These are phyloP conservation scores for Aureobasidium sp. DNA, from an alignment of 2,329 filamentous ascomycete species.

Conservation along the genomic window DNA sequence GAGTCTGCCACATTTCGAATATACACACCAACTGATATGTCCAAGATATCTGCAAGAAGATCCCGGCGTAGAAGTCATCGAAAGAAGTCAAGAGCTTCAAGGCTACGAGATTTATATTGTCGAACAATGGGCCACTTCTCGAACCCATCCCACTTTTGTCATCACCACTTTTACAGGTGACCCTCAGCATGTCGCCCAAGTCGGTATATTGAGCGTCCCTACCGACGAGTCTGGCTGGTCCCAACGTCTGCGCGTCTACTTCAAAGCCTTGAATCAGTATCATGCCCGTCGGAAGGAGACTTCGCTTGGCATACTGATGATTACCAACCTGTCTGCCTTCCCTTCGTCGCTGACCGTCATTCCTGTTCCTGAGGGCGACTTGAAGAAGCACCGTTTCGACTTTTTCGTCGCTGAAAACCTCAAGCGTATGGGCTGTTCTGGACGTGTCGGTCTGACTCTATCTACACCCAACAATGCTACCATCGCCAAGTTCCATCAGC, in stretches of 20 bases:
- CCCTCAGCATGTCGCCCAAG: conserved; percentile 64
- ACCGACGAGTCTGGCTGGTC: conserved; percentile 75
- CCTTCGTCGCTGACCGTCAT: conserved; percentile 91
- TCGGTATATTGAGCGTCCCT: conserved; percentile 73
- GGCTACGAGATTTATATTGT: conserved; percentile 93
- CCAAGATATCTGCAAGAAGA: conserved; percentile 73
- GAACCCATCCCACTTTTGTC: conserved; percentile 79
- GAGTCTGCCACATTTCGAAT: background rate
- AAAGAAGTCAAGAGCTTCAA: conserved; percentile 58
- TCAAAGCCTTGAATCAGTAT: conserved; percentile 74
- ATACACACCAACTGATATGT: conserved; percentile 14
- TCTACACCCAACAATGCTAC: conserved; percentile 70
- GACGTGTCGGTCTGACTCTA: conserved; percentile 75
- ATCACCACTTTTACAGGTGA: conserved; percentile 93
- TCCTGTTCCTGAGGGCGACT: conserved; percentile 74
- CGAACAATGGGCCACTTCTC: conserved; percentile 95
- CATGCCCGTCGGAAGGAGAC: conserved; percentile 81
- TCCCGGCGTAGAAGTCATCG: conserved; percentile 61
- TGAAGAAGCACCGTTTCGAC: conserved; percentile 66
- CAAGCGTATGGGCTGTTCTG: conserved; percentile 86
- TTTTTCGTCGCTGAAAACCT: conserved; percentile 94
- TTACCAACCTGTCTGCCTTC: conserved; percentile 87
- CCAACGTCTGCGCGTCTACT: conserved; percentile 67
- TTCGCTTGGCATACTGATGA: conserved; percentile 73
- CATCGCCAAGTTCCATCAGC: conserved; percentile 80